Evolutionary conservation across 176 grass and related monocot species (phyloP), one percentile per base, ranked within the genome.

Genomic region (Carex kokanica): DNA sequence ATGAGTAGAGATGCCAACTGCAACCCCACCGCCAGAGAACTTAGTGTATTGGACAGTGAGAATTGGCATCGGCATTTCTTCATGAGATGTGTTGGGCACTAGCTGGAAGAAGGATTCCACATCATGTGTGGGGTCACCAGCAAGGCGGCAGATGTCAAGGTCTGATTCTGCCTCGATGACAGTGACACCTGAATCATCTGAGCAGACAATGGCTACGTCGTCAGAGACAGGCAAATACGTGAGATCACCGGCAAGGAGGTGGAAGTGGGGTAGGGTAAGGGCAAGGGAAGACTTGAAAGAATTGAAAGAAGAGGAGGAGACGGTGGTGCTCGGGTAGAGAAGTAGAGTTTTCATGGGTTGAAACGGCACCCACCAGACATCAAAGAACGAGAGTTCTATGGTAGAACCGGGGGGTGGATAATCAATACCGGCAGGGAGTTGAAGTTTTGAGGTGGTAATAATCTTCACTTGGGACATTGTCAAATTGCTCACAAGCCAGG

Each of bases 91-190:
- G 53, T 61, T 85, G 25, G 70, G 83, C 8, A 63, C 55, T 25
- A 85, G 68, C 25, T 78, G 41, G 15, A 59, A 53, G 68, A 85
- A 85, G 15, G 52, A 53, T 11, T 85, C 83, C 29, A 78, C 3
- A 41, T 85, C 68, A 47, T 60, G 83, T 9, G 25, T 77, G 29
- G 18, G 24, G 1, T 78, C 68, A 6, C 52, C 2, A 31, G 11
- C 55, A n/a, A 85, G 47, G 17, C 8, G 55, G 3, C 54, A 43
- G 6, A 75, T 77, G 83, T 85, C 83, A 10, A 75, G 12, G 15
- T 78, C 43, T 1, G 83, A 85, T 16, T 56, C 68, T 43, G 83
- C 83, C 70, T 85, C 70, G 29, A 85, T 77, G 68, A 78, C 34
- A 51, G 5, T 16, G 25, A 85, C 83, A 3, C 72, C 75, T 8